These are phyloP conservation scores for Aegilops sharonensis DNA, from an alignment of 176 grass and related monocot species.

Conservation along the genomic window DNA sequence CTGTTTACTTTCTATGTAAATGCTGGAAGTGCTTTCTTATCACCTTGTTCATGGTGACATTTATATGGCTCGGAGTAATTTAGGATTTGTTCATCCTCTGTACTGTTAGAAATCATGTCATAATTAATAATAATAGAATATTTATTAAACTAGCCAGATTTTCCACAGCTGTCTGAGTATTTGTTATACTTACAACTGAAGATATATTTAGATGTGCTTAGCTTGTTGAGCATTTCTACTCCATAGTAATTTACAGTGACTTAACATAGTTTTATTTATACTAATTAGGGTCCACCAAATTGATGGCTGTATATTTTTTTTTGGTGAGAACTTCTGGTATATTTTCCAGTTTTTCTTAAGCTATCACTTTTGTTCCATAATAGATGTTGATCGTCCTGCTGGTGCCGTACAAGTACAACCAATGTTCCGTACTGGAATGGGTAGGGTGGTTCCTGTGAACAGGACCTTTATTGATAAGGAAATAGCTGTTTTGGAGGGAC, in stretches of 20 bases:
- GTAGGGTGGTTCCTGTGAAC: slow-evolving; percentile 35
- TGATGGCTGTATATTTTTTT: not conserved
- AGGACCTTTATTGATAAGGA: slow-evolving; percentile 45
- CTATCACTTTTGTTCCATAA: not conserved
- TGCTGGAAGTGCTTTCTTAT: slow-evolving; percentile 9
- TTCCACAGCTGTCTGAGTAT: not conserved
- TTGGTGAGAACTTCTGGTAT: not conserved
- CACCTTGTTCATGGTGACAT: not conserved
- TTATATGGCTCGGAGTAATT: not conserved
- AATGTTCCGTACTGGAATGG: slow-evolving; percentile 44
- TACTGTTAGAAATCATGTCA: not conserved
- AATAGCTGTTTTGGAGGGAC: slow-evolving; percentile 48
- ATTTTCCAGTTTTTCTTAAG: not conserved
- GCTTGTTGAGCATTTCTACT: not conserved
- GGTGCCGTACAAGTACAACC: slow-evolving; percentile 4
- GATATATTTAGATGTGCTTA: not conserved
- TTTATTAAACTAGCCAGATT: not conserved
- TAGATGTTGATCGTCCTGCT: slow-evolving; percentile 9
- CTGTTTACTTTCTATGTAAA: not conserved
- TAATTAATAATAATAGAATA: not conserved
- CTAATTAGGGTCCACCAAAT: not conserved
- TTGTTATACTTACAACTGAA: not conserved
- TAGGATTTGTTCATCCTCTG: not conserved
- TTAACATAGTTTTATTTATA: not conserved
- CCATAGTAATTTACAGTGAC: not conserved